Evolutionary conservation across 164 flowering plant genomes (phyloP), one percentile per base, ranked within the genome.

Genomic region (Liriodendron chinense): DNA sequence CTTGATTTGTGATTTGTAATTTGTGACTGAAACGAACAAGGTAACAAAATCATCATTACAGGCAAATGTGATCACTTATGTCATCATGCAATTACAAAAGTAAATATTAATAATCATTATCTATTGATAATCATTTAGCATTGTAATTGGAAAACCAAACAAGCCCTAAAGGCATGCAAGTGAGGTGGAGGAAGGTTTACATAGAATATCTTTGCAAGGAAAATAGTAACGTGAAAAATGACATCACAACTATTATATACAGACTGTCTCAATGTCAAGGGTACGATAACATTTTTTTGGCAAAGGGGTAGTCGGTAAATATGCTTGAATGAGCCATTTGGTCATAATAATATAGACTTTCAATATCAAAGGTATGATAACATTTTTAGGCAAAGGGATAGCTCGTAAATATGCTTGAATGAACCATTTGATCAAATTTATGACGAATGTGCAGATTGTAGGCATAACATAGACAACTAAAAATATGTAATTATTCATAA

Each of bases 391-490:
- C 49, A 67, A 26, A 34, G 3, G 48, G 70, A 16, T 67, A 67
- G 13, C 49, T 21, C 1, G 16, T 26, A 18, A 67, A 34, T 2
- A 67, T 34, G 49, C 18, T 7, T 3, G 21, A 48, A 26, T 0
- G 1, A 21, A 48, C 47, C 20, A 4, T 43, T 16, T 6, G 3
- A 8, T 67, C 48, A 34, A 67, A 67, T 65, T 65, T 65, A 10
- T 64, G 34, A 21, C 16, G 6, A 10, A 12, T 21, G 14, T 65
- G 68, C n/a, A 47, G 70, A 34, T 67, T 34, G 16, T 34, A 21
- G 48, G 70, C 49, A 67, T 28, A 67, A 14, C 70, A 67, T 34
- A 34, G 20, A 48, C 47, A 67, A 67, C 47, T 48, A 67, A 67
- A 34, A 1, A 14, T 9, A 67, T 3, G 22, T 28, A 67, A 34